Evolutionary conservation across 768 basidiomycete genomes (phyloP).

Genomic region (Naganishia kalamii): DNA sequence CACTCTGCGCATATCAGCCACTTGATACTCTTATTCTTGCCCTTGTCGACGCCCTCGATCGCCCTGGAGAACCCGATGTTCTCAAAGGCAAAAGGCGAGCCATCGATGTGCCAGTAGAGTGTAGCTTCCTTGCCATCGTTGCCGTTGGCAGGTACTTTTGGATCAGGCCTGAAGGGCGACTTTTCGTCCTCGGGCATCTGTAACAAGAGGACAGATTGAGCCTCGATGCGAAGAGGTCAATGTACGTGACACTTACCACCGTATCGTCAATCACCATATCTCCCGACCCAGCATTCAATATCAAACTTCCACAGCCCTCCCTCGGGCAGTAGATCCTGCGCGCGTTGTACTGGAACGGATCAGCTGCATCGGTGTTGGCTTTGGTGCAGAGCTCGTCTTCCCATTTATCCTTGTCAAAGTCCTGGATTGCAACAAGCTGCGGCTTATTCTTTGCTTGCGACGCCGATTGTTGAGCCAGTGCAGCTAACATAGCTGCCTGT

Average conservation of each 20-base stretch:
- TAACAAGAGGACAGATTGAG: not conserved
- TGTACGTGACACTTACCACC: not conserved
- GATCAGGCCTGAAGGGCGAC: slow-evolving; percentile 33
- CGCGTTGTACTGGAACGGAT: slow-evolving; percentile 22
- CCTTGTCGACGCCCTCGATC: slow-evolving; percentile 8
- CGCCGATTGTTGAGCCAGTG: slow-evolving; percentile 33
- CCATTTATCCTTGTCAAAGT: slow-evolving; percentile 1
- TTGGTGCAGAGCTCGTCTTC: slow-evolving; percentile 8
- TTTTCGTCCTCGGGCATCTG: slow-evolving; percentile 33
- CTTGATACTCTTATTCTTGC: slow-evolving; percentile 34
- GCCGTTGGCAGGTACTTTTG: not conserved
- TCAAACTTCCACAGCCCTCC: slow-evolving; percentile 40
- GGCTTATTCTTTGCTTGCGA: slow-evolving; percentile 24
- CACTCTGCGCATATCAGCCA: slow-evolving; percentile 48
- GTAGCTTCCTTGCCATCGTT: slow-evolving; percentile 1
- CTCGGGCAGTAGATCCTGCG: slow-evolving; percentile 42
- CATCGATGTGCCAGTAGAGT: slow-evolving; percentile 37
- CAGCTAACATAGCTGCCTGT: slow-evolving; percentile 40
- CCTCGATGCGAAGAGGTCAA: not conserved
- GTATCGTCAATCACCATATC: slow-evolving; percentile 27
- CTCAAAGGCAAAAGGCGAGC: slow-evolving; percentile 44
- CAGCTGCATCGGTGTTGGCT: not conserved
- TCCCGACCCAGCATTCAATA: slow-evolving; percentile 34
- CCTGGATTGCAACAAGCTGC: slow-evolving; percentile 19
- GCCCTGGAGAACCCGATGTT: slow-evolving; percentile 46